Conservation (phyloP, 208 protist species). For the Leishmania aethiopica region DNA sequence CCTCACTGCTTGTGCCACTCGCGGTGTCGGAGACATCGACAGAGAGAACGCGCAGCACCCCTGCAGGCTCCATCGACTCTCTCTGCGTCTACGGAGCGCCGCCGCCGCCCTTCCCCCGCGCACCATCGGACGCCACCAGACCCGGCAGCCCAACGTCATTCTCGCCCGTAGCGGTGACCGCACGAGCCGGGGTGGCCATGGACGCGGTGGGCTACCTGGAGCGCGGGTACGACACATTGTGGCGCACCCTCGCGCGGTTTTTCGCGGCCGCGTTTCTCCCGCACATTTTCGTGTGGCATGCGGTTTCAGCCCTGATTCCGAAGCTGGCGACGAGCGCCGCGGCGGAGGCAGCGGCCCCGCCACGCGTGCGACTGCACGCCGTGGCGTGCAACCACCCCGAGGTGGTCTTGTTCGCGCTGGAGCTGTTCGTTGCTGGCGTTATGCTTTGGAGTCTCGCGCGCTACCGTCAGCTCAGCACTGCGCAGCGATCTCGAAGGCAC, state of each 20-base stretch:
- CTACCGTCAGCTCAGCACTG: background rate
- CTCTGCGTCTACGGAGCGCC: background rate
- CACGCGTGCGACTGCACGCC: background rate
- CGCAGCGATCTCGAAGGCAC: background rate
- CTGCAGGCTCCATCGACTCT: background rate
- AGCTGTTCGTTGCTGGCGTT: background rate
- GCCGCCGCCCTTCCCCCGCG: background rate
- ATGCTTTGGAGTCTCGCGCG: background rate
- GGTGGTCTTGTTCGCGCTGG: background rate
- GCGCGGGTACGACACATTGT: background rate
- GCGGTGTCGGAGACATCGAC: background rate
- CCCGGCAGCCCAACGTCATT: background rate
- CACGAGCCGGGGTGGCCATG: background rate
- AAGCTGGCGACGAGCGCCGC: background rate
- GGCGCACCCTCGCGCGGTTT: background rate
- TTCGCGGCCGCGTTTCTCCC: slow-evolving; percentile 1
- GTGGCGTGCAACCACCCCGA: slow-evolving; percentile 6
- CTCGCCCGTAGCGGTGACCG: background rate
- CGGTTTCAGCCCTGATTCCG: background rate
- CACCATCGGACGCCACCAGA: background rate
- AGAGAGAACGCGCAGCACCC: background rate
- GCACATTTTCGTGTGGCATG: slow-evolving; percentile 12
- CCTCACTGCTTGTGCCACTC: background rate
- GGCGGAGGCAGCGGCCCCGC: slow-evolving; percentile 1
- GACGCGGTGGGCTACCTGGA: background rate